Base-by-base conservation (phyloP, 2,329 filamentous ascomycete species). In the Calonectria montana region DNA sequence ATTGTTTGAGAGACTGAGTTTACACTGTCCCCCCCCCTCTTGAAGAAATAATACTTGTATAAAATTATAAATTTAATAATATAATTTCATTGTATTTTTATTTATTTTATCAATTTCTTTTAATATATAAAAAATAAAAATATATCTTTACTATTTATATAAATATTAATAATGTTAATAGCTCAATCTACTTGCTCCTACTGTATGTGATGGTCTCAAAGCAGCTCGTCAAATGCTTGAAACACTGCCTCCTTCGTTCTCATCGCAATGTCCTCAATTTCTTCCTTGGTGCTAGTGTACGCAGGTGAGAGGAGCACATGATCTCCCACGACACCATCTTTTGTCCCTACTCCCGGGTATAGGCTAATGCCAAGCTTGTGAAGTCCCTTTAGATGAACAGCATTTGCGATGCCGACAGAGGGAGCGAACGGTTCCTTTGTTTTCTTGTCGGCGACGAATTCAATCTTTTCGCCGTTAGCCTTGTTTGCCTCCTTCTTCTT, bases 261-360 rank as follows among this genome's bases (percentile, higher is more conserved):
- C 10, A 39, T 15, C 3, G 31, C 53, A 7, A 59, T 59, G 9
- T 37, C 31, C 12, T 64, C 53, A 39, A 79, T 77, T 75, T 4
- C 76, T 27, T 31, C 65, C 64, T 73, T 80, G 79, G 53, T 82
- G 78, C 8, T 83, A 78, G 70, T 87, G 73, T 86, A 92, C 1
- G 90, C 86, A 3, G 88, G 78, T 4, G 75, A 71, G 5, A 80
- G 59, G 13, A 77, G 57, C 6, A 77, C 73, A 10, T 80, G 78
- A 18, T 80, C 78, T 13, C 78, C 78, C 0, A 57, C n/a, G 6
- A 73, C 39, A 2, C 78, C 78, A 25, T 80, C 73, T 29, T 71
- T 66, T 9, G 68, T 66, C 13, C 68, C 63, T 3, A 29, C 43
- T 18, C 68, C 62, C 1, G 64, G 65, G 61, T 65, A 59, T 9